Evolutionary conservation across 495 filamentous ascomycete species (phyloP), one percentile per base, ranked within the genome.

Genomic region (Penicillium nucicola): DNA sequence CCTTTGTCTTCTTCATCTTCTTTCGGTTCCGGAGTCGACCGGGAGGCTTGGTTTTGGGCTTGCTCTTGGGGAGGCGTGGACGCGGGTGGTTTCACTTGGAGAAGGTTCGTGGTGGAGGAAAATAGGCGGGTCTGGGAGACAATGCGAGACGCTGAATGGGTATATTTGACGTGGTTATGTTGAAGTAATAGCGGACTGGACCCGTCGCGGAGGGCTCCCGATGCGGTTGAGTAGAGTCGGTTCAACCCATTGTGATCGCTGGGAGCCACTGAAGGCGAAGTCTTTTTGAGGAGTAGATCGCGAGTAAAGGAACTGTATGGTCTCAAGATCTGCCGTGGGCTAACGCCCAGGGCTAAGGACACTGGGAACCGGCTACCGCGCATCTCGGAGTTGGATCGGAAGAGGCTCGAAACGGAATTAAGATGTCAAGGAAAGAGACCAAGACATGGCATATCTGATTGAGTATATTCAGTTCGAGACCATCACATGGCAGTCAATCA

Each of bases 1-100:
- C 77, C 83, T 55, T 77, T 61, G n/a, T 78, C 76, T 32, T 67
- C 69, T n/a, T 78, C 74, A 43, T 79, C 76, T 20, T 78, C 57
- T 39, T 67, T 32, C 64, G 34, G 43, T 52, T 68, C 64, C 39
- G 59, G 49, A 40, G 42, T 31, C 8, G 55, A 33, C 23, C 40
- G 58, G 15, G 23, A 58, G 25, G 5, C 30, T 50, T 52, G 19
- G 47, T 25, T 44, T 48, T 47, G 45, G 55, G 17, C 15, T 48
- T 15, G 31, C 52, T 61, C 33, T 57, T 57, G 43, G 57, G 36
- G 15, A 35, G 40, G 19, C 39, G 36, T 32, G 52, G 50, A 0
- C 13, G 48, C 30, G 5, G 53, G 37, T 6, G 65, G 47, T 46
- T 67, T 67, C 17, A 63, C 43, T 49, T 72, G 60, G 15, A 66